Evolutionary conservation across 1,284 basidiomycete species (phyloP).

Genomic region (Sanguinoderma infundibulare): DNA sequence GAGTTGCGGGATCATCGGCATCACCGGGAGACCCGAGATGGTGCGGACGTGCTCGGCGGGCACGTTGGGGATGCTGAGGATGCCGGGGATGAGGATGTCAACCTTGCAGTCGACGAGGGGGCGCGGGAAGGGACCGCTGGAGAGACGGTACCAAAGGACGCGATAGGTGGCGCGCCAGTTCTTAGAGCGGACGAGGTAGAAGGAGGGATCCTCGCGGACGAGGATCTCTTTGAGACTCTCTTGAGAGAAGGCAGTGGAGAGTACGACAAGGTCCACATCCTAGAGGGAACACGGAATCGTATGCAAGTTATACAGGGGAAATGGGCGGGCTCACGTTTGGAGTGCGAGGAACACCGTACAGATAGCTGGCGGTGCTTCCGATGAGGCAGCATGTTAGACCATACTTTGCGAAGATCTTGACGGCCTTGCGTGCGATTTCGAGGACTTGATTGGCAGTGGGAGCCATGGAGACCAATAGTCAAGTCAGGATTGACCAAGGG

Average conservation of each 20-base stretch:
- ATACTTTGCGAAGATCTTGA: conserved; percentile 12
- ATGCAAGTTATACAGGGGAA: no score
- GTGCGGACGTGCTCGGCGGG: conserved; percentile 34
- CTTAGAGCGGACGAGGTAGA: conserved; percentile 45
- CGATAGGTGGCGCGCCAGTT: conserved; percentile 46
- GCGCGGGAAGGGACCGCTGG: conserved; percentile 2
- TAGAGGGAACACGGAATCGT: conserved; percentile 23
- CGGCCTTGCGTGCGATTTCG: conserved; percentile 9
- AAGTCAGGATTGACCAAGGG: neutral
- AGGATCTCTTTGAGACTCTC: conserved; percentile 50
- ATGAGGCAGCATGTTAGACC: conserved; percentile 17
- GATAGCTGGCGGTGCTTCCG: conserved; percentile 19
- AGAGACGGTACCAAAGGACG: conserved; percentile 48
- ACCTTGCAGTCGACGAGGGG: conserved; percentile 47
- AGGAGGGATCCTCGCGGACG: conserved; percentile 37
- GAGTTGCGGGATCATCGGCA: conserved; percentile 49
- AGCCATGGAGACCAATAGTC: neutral
- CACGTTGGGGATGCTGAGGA: conserved; percentile 48
- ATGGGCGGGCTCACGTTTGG: conserved; percentile 11
- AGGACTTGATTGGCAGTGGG: conserved; percentile 8
- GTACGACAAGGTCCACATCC: conserved; percentile 57
- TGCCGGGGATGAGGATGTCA: conserved; percentile 52
- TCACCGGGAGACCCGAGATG: conserved; percentile 41
- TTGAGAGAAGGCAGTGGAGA: conserved; percentile 36
- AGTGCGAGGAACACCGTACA: conserved; percentile 9